phyloP scores from a whole-genome alignment of 2,329 filamentous ascomycete species.

The Xylariaceae sp. region DNA sequence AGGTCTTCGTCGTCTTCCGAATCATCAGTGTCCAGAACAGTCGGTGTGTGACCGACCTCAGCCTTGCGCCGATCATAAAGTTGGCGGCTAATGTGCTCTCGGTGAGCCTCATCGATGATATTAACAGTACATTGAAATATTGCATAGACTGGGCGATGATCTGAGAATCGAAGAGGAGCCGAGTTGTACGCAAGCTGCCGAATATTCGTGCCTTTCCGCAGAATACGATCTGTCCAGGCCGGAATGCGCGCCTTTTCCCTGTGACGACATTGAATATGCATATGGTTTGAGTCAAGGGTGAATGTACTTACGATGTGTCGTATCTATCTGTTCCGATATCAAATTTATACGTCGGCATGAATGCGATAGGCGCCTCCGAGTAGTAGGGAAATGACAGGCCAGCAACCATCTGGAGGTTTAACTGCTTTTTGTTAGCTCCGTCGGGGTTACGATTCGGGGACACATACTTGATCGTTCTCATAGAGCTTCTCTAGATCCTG shows the following conservation, averaged over 20 bases:
- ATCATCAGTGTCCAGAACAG: constrained; percentile 51
- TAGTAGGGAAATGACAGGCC: constrained; percentile 88
- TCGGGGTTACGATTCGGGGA: not conserved
- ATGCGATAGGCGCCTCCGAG: constrained; percentile 81
- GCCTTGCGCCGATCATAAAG: constrained; percentile 68
- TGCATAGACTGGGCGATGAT: constrained; percentile 93
- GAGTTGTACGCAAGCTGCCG: constrained; percentile 78
- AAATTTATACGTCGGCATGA: constrained; percentile 93
- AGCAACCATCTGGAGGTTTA: constrained; percentile 95
- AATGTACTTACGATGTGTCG: constrained; percentile 70
- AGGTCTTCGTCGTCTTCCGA: constrained; percentile 76
- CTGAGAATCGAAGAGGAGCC: constrained; percentile 82
- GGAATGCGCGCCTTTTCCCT: constrained; percentile 91
- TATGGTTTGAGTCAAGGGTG: not conserved
- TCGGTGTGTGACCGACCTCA: constrained; percentile 61
- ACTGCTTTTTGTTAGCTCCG: constrained; percentile 36
- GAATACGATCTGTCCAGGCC: constrained; percentile 92
- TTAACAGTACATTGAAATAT: constrained; percentile 80
- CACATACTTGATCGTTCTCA: constrained; percentile 77
- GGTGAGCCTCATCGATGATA: constrained; percentile 70
- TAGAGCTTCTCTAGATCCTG: constrained; percentile 75
- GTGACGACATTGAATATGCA: constrained; percentile 25
- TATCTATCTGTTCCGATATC: constrained; percentile 85
- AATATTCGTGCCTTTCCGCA: constrained; percentile 80
- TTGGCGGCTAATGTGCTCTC: constrained; percentile 67